Evolutionary conservation across 768 basidiomycete species (phyloP).

Genomic region (Paxillus ammoniavirescens): DNA sequence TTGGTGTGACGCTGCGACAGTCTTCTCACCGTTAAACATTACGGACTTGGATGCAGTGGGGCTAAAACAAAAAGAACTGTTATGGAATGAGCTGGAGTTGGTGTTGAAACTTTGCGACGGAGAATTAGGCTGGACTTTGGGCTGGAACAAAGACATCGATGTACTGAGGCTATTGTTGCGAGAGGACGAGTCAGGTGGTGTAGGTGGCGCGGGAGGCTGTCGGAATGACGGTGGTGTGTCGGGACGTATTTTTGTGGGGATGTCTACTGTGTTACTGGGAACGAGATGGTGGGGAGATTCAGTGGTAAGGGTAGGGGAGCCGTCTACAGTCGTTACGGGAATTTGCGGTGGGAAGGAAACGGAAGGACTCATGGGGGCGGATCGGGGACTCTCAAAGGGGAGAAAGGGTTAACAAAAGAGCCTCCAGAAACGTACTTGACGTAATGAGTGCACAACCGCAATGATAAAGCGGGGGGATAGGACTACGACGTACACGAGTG

Average conservation of each 20-base stretch:
- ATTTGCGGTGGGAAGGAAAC: constrained; percentile 25
- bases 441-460: constrained; percentile 19
- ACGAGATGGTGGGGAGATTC: constrained; percentile 1
- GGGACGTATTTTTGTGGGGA: constrained; percentile 4
- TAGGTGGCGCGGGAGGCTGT: constrained; percentile 21
- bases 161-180: constrained; percentile 7
- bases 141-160: constrained; percentile 17
- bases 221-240: constrained; percentile 13
- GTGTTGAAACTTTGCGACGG: constrained; percentile 12
- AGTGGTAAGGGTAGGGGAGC: constrained; percentile 7
- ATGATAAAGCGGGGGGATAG: constrained; percentile 6
- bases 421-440: constrained; percentile 13
- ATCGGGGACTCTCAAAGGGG: constrained; percentile 20
- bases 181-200: constrained; percentile 9
- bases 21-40: constrained; percentile 4
- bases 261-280: constrained; percentile 4
- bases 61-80: constrained; percentile 21
- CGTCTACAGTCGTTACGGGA: constrained; percentile 18
- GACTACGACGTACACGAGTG: constrained; percentile 18
- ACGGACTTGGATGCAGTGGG: constrained; percentile 8
- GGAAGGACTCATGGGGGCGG: constrained; percentile 25
- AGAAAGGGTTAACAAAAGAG: constrained; percentile 13
- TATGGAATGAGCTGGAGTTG: constrained; percentile 11
- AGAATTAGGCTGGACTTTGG: constrained; percentile 20
- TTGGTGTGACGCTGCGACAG: constrained; percentile 10